phyloP scores from a whole-genome alignment of 805 yeast species.

The Kodamaea fukazawae region DNA sequence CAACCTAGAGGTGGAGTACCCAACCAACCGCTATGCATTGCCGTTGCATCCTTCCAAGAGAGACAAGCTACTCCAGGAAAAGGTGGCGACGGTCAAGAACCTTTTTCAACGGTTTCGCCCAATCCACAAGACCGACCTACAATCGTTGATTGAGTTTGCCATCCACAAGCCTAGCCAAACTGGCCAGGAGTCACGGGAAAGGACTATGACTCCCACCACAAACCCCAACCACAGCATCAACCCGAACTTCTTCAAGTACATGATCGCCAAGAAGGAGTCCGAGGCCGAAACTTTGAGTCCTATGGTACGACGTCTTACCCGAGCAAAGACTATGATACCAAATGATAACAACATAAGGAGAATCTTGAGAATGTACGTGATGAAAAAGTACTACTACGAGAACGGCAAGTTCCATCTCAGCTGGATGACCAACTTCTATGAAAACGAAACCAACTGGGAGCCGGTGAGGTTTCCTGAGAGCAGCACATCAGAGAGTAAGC shows the following conservation, averaged over 20 bases:
- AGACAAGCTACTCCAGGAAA: constrained; percentile 24
- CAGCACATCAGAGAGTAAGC: too few species aligned
- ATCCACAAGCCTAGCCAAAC: constrained; percentile 9
- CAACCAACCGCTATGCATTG: constrained; percentile 27
- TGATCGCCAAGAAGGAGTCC: constrained; percentile 21
- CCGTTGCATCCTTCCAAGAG: constrained; percentile 29
- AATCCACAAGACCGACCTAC: constrained; percentile 17
- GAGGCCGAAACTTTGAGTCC: constrained; percentile 18
- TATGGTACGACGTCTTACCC: constrained; percentile 16
- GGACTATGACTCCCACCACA: too few species aligned
- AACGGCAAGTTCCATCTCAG: constrained; percentile 19
- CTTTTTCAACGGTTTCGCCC: constrained; percentile 21
- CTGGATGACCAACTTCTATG: constrained; percentile 26
- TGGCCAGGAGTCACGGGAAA: neutral
- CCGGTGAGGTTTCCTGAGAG: neutral
- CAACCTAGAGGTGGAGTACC: constrained; percentile 31
- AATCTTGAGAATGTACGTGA: constrained; percentile 25
- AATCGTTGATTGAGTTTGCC: constrained; percentile 17
- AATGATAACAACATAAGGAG: constrained; percentile 28
- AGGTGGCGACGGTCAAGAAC: constrained; percentile 23
- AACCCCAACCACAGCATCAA: constrained; percentile 15
- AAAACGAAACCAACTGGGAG: constrained; percentile 10
- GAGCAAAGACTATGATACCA: constrained; percentile 28
- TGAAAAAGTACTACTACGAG: constrained; percentile 27
- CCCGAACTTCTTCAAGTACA: constrained; percentile 23